Percentiles rank a stretch among this genome's conserved stretches.
phyloP scores from a whole-genome alignment of 176 grass and related monocot species.

The Raddia distichophylla region DNA sequence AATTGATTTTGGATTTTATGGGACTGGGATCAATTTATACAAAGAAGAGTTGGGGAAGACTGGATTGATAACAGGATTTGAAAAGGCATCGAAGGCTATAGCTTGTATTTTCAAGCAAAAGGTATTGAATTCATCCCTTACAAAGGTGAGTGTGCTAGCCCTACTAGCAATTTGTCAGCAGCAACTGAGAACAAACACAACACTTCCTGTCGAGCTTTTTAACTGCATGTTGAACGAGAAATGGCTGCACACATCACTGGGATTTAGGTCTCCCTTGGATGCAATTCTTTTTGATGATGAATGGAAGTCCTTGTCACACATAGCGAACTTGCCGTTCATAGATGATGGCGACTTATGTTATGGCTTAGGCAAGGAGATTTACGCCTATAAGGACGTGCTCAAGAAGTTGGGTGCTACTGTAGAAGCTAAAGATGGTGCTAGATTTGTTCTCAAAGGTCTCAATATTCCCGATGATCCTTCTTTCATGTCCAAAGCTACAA shows the following conservation, averaged over 20 bases:
- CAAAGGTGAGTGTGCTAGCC: constrained; percentile 41
- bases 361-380: constrained; percentile 49
- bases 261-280: constrained; percentile 44
- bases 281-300: constrained; percentile 46
- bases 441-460: constrained; percentile 51
- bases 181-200: constrained; percentile 10
- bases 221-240: constrained; percentile 40
- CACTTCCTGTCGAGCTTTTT: constrained; percentile 36
- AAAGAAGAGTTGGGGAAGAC: constrained; percentile 50
- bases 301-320: constrained; percentile 49
- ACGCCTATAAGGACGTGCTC: constrained; percentile 65
- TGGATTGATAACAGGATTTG: constrained; percentile 45
- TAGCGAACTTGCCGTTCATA: constrained; percentile 69
- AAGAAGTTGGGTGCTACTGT: constrained; percentile 25
- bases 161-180: constrained; percentile 52
- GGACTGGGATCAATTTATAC: constrained; percentile 40
- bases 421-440: constrained; percentile 35
- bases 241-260: constrained; percentile 62
- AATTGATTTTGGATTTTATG: constrained; percentile 68
- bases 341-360: constrained; percentile 24
- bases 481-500: constrained; percentile 20
- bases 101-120: constrained; percentile 34
- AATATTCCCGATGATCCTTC: constrained; percentile 56
- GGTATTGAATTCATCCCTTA: constrained; percentile 25
- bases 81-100: constrained; percentile 50